Base-by-base conservation (phyloP, 305 asterid species). In the Solanum aculeatissimum region DNA sequence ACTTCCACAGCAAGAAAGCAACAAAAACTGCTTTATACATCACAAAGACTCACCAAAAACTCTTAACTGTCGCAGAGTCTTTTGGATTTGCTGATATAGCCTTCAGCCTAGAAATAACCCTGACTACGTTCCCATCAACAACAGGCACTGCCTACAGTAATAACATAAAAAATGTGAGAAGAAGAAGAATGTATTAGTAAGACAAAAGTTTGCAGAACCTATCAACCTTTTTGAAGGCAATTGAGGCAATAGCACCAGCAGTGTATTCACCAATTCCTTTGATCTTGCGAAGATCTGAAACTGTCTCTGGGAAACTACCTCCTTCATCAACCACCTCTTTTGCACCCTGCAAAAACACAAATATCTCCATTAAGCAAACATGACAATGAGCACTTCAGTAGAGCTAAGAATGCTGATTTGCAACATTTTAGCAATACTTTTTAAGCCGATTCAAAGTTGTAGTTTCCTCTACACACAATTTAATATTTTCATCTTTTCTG, bases 201-300 rank as follows among this genome's bases (percentile, higher is more conserved):
- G 68, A 49, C 71, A 84, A 32, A 80, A 77, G 45, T 57, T 58
- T 27, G 65, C 53, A 84, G 51, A 82, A 82, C 53, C 78, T 82
- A 86, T 86, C 54, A 84, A 97, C 99, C 98, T 97, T 95, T 81
- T 91, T 88, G 85, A 95, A 95, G 58, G 99, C 98, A 84, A 97
- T 97, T 25, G 99, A 97, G 83, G 99, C 97, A 86, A 97, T 93
- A 83, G 99, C 99, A 87, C 99, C 99, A 65, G 99, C 98, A 45
- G 98, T 97, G 85, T 97, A 97, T 32, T 94, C 96, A 84, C 99
- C 98, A 72, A 97, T 95, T 84, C 99, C 99, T 79, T 86, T 93
- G 65, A 97, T 94, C 88, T 54, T 89, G 85, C 92, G 92, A 85
- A 97, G 98, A 84, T 92, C 88, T 66, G 97, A 85, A 21, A 93